Conservation (phyloP, 306 rosid genomes). For the Cucumis melo region DNA sequence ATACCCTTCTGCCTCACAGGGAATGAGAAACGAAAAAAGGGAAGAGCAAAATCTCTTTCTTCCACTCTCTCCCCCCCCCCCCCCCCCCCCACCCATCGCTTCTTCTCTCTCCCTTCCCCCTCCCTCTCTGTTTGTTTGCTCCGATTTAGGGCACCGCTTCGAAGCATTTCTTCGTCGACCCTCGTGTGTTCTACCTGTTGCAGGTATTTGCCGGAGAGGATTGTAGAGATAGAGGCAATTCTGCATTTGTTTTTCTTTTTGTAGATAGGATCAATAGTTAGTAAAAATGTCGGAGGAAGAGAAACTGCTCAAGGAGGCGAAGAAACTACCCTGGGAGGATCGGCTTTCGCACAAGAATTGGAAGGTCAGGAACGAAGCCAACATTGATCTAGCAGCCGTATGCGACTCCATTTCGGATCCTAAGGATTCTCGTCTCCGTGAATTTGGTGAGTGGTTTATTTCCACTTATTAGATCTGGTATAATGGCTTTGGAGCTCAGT, state of each 20-base stretch:
- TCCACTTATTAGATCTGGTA: slow-evolving; percentile 9
- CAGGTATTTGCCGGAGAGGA: background rate
- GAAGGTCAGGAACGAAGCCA: slow-evolving; percentile 96
- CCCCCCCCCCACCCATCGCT: no score
- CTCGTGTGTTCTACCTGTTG: background rate
- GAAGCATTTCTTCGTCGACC: background rate
- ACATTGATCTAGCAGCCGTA: slow-evolving; percentile 69
- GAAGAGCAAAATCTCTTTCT: background rate
- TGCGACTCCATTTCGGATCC: slow-evolving; percentile 97
- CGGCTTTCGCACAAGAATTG: slow-evolving; percentile 89
- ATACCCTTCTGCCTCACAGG: slow-evolving; percentile 6
- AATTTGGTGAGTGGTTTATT: slow-evolving; percentile 56
- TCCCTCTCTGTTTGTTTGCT: background rate
- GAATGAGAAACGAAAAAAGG: slow-evolving; percentile 1
- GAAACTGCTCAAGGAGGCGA: slow-evolving; percentile 86
- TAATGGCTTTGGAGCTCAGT: slow-evolving; percentile 10
- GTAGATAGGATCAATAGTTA: background rate
- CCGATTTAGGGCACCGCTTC: slow-evolving; percentile 7
- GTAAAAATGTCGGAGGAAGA: slow-evolving; percentile 78
- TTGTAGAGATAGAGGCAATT: background rate
- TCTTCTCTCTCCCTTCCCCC: background rate
- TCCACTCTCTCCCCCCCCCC: background rate
- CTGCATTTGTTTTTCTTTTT: background rate
- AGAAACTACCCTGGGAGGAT: slow-evolving; percentile 99
- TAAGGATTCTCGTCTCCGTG: slow-evolving; percentile 88